Conservation (phyloP, 768 basidiomycete species). For the Psilocybe subaeruginosa region DNA sequence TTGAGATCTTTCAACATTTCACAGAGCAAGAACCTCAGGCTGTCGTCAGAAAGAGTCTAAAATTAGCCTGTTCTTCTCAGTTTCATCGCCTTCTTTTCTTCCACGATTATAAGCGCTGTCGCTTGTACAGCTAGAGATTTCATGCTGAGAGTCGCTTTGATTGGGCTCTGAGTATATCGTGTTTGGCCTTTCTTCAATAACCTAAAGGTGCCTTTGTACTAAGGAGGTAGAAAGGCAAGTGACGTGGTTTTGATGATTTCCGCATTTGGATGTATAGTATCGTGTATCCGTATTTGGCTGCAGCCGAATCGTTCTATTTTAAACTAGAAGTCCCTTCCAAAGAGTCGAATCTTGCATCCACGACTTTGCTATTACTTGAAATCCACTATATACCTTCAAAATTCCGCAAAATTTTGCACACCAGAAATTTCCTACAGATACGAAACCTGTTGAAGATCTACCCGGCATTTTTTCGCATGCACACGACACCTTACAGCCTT, state of each 20-base stretch:
- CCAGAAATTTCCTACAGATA: no score
- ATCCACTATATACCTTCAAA: no score
- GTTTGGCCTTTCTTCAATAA: neutral
- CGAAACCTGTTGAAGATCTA: no score
- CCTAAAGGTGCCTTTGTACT: neutral
- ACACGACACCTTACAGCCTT: no score
- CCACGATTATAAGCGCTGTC: neutral
- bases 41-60: neutral
- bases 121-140: neutral
- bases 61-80: neutral
- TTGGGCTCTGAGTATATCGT: neutral
- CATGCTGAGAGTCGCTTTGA: neutral
- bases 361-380: no score
- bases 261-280: slow-evolving; percentile 9
- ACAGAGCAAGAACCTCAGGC: neutral
- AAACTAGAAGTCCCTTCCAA: neutral
- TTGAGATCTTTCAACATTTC: neutral
- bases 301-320: neutral
- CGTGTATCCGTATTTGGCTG: slow-evolving; percentile 11
- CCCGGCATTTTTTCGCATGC: no score
- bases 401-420: no score
- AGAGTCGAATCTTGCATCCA: no score
- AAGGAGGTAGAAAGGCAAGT: neutral
- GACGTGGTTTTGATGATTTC: neutral
- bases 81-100: neutral